A percentile compares a stretch with the other conserved stretches of the same genome.
phyloP scores from a whole-genome alignment of 192 early-diverging fungal genomes.

The Mortierella claussenii region DNA sequence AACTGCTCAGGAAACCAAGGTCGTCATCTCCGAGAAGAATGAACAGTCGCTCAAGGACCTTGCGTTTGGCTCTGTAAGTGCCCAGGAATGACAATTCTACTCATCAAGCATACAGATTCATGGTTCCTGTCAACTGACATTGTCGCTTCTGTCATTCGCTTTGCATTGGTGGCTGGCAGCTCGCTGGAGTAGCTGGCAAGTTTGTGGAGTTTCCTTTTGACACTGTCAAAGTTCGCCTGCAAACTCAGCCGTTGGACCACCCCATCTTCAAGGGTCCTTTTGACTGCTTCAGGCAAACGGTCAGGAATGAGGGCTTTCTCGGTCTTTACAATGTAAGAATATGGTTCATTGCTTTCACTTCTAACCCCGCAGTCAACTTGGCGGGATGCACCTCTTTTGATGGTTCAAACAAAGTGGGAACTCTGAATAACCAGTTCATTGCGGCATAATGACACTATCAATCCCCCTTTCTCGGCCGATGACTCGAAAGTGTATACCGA shows the following conservation, averaged over 20 bases:
- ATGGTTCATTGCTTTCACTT: too few species aligned
- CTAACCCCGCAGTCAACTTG: too few species aligned
- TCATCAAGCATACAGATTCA: too few species aligned
- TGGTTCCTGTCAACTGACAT: too few species aligned
- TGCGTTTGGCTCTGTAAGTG: constrained; percentile 48
- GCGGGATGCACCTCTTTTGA: too few species aligned
- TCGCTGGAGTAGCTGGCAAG: constrained; percentile 92
- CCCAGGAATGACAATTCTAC: too few species aligned
- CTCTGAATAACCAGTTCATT: too few species aligned
- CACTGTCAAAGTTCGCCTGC: constrained; percentile 94
- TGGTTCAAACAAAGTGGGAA: too few species aligned
- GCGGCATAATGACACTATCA: too few species aligned
- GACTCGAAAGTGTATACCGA: not conserved
- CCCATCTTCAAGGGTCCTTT: constrained; percentile 79
- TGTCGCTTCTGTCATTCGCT: too few species aligned
- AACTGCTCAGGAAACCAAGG: constrained; percentile 39
- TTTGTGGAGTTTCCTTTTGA: constrained; percentile 97
- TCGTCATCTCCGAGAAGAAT: constrained; percentile 48
- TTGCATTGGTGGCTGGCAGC: too few species aligned
- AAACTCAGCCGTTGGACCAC: constrained; percentile 76
- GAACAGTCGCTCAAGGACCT: constrained; percentile 52
- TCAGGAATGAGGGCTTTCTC: constrained; percentile 79
- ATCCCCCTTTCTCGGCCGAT: too few species aligned
- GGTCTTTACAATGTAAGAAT: constrained; percentile 93
- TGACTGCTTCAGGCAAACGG: constrained; percentile 83